Conservation (phyloP, 1,284 basidiomycete genomes). For the Puccinia novopanici region DNA sequence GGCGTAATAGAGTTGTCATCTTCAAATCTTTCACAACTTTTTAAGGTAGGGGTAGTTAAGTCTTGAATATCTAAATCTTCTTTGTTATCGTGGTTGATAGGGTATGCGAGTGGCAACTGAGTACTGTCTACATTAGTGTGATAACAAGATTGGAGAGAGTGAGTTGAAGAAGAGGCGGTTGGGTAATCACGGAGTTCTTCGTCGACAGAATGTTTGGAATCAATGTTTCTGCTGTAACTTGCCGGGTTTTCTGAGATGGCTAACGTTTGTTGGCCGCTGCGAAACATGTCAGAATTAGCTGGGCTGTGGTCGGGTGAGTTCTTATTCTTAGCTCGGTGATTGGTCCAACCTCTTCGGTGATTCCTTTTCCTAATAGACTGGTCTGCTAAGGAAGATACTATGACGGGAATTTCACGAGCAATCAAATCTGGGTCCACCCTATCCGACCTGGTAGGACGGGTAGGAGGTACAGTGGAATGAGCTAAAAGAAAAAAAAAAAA, state of each 20-base stretch:
- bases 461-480: not conserved
- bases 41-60: slow-evolving; percentile 23
- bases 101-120: not conserved
- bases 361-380: not conserved
- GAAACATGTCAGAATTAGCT: not conserved
- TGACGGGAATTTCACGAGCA: slow-evolving; percentile 5
- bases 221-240: not conserved
- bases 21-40: slow-evolving; percentile 25
- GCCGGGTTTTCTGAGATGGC: not conserved
- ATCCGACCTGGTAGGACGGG: slow-evolving; percentile 1
- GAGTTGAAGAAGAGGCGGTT: not conserved
- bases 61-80: slow-evolving; percentile 9
- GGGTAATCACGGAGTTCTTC: too few species aligned
- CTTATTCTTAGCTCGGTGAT: slow-evolving; percentile 1
- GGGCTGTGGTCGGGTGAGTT: not conserved
- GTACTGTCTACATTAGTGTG: not conserved
- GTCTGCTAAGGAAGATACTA: not conserved
- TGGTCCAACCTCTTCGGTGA: slow-evolving; percentile 11
- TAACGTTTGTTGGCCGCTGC: not conserved
- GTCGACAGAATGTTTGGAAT: not conserved
- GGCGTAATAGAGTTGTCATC: slow-evolving; percentile 23
- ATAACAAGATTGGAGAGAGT: not conserved
- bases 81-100: not conserved
- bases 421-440: not conserved
- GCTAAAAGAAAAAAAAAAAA: not conserved